A percentile compares a stretch with the other conserved stretches of the same genome.
Conservation (phyloP, 1,284 basidiomycete genomes). For the Taiwanofungus camphoratus region DNA sequence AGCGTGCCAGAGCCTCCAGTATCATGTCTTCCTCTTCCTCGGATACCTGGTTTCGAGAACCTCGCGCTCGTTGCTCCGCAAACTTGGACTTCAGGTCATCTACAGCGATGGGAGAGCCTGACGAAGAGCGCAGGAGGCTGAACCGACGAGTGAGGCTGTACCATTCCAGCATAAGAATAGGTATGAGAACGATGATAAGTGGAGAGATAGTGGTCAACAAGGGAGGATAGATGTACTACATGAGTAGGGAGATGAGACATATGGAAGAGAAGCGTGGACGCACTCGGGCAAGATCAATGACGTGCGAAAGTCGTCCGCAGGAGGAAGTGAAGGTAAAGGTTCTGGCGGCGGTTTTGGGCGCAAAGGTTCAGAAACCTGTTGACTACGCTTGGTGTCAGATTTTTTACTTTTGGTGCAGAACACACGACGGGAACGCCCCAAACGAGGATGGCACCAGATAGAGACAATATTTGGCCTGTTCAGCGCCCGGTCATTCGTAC, state of each 20-base stretch:
- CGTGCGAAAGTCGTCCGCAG: slow-evolving; percentile 71
- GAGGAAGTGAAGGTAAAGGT: slow-evolving; percentile 51
- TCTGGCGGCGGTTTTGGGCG: slow-evolving; percentile 30
- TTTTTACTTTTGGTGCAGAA: slow-evolving; percentile 40
- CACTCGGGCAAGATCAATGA: slow-evolving; percentile 79
- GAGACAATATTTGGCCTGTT: slow-evolving; percentile 9
- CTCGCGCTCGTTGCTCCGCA: slow-evolving; percentile 68
- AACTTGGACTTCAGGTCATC: slow-evolving; percentile 60
- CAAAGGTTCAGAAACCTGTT: slow-evolving; percentile 32
- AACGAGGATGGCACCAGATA: slow-evolving; percentile 11
- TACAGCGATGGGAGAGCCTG: slow-evolving; percentile 57
- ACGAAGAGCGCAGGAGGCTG: slow-evolving; percentile 62
- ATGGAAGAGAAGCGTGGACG: slow-evolving; percentile 30
- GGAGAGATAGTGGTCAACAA: slow-evolving; percentile 12
- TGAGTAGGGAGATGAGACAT: slow-evolving; percentile 11
- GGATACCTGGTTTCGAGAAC: slow-evolving; percentile 58
- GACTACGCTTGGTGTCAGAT: slow-evolving; percentile 55
- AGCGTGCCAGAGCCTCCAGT: slow-evolving; percentile 59
- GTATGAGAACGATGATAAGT: slow-evolving; percentile 15
- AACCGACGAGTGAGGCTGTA: slow-evolving; percentile 73
- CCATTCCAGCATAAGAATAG: slow-evolving; percentile 24
- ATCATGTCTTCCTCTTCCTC: slow-evolving; percentile 82
- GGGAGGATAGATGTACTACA: slow-evolving; percentile 1
- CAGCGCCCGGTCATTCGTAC: slow-evolving; percentile 18
- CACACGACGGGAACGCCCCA: not conserved